phyloP scores from a whole-genome alignment of 208 protist genomes.

The Leishmania aethiopica region DNA sequence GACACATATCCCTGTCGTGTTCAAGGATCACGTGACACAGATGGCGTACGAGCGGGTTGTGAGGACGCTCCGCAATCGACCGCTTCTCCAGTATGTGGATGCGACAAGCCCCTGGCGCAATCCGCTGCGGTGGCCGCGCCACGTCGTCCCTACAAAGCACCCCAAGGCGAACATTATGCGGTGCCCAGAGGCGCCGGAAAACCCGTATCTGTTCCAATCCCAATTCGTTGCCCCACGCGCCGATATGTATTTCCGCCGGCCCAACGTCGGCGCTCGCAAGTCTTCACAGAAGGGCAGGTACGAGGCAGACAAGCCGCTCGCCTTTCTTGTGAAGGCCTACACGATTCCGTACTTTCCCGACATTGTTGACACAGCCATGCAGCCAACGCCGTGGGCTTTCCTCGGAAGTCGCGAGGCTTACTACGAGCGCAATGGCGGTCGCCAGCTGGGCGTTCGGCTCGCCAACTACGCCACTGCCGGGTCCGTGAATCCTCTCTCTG shows the following conservation, averaged over 20 bases:
- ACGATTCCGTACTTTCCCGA: conserved; percentile 92
- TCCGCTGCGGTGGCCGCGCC: conserved; percentile 72
- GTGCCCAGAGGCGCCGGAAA: conserved; percentile 79
- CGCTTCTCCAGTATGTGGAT: conserved; percentile 65
- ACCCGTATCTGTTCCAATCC: conserved; percentile 85
- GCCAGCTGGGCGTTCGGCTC: conserved; percentile 65
- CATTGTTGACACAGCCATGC: conserved; percentile 85
- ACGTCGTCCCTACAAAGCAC: conserved; percentile 87
- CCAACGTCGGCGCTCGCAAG: conserved; percentile 67
- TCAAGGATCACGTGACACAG: conserved; percentile 33
- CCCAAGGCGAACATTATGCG: conserved; percentile 89
- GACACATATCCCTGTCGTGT: conserved; percentile 15
- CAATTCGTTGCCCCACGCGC: conserved; percentile 81
- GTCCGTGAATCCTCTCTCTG: conserved; percentile 51
- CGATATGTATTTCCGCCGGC: conserved; percentile 85
- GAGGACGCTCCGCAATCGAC: conserved; percentile 58
- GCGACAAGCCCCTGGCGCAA: conserved; percentile 91
- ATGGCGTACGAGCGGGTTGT: conserved; percentile 54
- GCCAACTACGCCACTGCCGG: conserved; percentile 57
- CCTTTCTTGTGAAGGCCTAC: conserved; percentile 67
- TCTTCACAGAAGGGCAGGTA: conserved; percentile 79
- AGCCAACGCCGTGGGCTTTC: conserved; percentile 85
- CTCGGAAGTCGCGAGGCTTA: conserved; percentile 82
- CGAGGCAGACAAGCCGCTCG: conserved; percentile 69
- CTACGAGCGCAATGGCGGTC: conserved; percentile 67